Conservation (phyloP, 2,329 filamentous ascomycete genomes). For the Calonectria multiphialidica region DNA sequence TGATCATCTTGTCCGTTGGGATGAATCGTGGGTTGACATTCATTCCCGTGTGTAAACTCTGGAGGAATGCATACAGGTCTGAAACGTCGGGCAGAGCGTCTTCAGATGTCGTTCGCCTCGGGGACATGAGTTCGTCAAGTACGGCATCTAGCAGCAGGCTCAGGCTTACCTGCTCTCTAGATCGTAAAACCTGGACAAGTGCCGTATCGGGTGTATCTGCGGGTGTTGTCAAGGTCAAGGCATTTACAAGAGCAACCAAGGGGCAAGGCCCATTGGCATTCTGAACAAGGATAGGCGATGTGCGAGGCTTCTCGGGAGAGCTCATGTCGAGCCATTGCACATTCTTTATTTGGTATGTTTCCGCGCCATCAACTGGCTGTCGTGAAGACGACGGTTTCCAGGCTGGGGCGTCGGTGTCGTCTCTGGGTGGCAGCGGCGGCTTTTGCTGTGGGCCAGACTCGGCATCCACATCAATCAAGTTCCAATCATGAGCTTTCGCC, state of each 20-base stretch:
- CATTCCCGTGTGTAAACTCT: constrained; percentile 94
- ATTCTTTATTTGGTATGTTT: constrained; percentile 95
- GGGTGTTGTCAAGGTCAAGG: constrained; percentile 85
- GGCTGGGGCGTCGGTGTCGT: constrained; percentile 42
- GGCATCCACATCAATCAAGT: constrained; percentile 60
- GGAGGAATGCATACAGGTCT: constrained; percentile 88
- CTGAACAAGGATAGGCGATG: constrained; percentile 91
- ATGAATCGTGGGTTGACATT: constrained; percentile 96
- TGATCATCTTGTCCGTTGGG: constrained; percentile 62
- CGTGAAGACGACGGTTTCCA: constrained; percentile 58
- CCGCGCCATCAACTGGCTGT: constrained; percentile 61
- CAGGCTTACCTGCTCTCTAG: constrained; percentile 89
- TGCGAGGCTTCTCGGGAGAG: constrained; percentile 71
- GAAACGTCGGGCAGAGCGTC: constrained; percentile 84
- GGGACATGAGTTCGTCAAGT: constrained; percentile 92
- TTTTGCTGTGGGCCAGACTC: constrained; percentile 24
- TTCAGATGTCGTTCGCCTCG: constrained; percentile 72
- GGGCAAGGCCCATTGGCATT: constrained; percentile 97
- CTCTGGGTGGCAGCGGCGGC: constrained; percentile 55
- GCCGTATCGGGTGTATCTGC: constrained; percentile 72
- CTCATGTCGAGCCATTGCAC: constrained; percentile 84
- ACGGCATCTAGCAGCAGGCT: constrained; percentile 88
- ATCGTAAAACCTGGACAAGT: constrained; percentile 81
- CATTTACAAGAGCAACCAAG: constrained; percentile 92
- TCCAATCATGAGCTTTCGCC: constrained; percentile 62